Evolutionary conservation across 129 eudicot genomes (phyloP), one percentile per base, ranked within the genome.

Genomic region (Chrysanthemum seticuspe): DNA sequence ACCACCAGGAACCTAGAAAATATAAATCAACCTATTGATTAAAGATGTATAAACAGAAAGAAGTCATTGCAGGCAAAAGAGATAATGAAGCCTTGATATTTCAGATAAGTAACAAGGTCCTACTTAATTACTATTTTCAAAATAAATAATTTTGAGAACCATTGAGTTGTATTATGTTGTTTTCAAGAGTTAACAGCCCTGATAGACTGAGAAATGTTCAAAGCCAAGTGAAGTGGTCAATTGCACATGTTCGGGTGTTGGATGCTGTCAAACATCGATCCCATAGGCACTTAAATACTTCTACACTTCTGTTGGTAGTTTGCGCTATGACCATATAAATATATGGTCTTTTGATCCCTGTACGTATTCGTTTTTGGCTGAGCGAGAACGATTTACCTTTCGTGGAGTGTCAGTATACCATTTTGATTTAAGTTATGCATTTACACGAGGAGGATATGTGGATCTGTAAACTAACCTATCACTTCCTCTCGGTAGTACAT

Each of bases 1-100:
- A 68, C 99, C 97, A 54, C 99, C 99, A 44, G 96, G 97, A 62
- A 95, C 99, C 97, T 94, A 75, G 62, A 78, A 64, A 70, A 62
- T 50, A 19, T 23, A 66, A 72, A 40, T 3, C 52, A 36, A 75
- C 25, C 40, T 60, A 47, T 27, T 18, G 62, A 76, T 58, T 48
- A 34, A 13, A 47, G 29, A 65, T 62, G 44, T 11, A 59, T 7
- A 67, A 54, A 16, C 34, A 12, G 55, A 21, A 74, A 58, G 18
- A 31, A 52, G 18, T 31, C 71, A 74, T 50, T 45, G 15, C 34
- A 34, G 23, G 29, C 34, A 52, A 14, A 31, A 70, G 12, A 62
- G 10, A 52, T 52, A 25, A 3, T 47, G 64, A 61, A 19, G 67
- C 16, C 77, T 34, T 3, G 4, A 36, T 19, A 44, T 40, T 70